These are phyloP conservation scores for Aspergillus unguis DNA, from an alignment of 2,329 filamentous ascomycete genomes.

Conservation along the genomic window DNA sequence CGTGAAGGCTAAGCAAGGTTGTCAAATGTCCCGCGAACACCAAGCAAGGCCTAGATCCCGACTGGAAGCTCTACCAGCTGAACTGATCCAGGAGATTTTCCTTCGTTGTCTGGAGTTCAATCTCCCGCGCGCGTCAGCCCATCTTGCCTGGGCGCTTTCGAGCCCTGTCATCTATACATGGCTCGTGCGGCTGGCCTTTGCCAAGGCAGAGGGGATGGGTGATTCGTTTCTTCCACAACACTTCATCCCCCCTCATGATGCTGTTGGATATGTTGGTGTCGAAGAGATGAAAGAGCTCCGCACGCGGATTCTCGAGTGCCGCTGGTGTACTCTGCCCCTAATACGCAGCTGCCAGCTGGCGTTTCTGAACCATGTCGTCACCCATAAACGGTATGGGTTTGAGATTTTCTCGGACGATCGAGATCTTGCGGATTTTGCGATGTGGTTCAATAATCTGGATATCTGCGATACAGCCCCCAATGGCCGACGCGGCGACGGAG, in stretches of 20 bases:
- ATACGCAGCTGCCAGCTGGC: conserved; percentile 40
- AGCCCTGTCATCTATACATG: conserved; percentile 41
- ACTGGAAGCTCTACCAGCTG: conserved; percentile 47
- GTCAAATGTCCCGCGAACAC: conserved; percentile 9
- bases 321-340: conserved; percentile 41
- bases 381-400: conserved; percentile 27
- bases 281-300: conserved; percentile 34
- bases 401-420: conserved; percentile 27
- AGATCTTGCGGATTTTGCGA: conserved; percentile 24
- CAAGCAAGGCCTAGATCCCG: conserved; percentile 6
- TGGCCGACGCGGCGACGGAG: conserved; percentile 30
- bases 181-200: conserved; percentile 44
- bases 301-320: conserved; percentile 34
- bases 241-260: conserved; percentile 37
- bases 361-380: conserved; percentile 35
- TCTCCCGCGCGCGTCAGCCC: conserved; percentile 43
- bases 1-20: background rate
- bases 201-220: conserved; percentile 33
- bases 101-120: conserved; percentile 49
- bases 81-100: conserved; percentile 53
- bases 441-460: conserved; percentile 22
- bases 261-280: conserved; percentile 29
- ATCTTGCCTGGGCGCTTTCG: conserved; percentile 41
- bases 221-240: conserved; percentile 35
- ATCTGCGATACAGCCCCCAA: conserved; percentile 20